Evolutionary conservation across 2,329 filamentous ascomycete species (phyloP).

Genomic region (Colletotrichum limetticola): DNA sequence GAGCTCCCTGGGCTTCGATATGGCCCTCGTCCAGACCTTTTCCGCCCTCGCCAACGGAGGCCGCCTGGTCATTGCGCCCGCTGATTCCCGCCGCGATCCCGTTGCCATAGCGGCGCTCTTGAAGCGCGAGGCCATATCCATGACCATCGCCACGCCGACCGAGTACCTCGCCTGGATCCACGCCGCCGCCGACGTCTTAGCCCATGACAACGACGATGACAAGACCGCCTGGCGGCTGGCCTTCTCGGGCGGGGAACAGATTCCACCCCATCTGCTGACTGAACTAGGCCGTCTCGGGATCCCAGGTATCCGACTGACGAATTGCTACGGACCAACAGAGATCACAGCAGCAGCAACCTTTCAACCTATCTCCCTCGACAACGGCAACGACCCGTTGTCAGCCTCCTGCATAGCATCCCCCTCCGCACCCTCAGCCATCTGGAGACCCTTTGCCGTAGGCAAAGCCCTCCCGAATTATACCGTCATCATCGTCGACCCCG

Average conservation of each 20-base stretch:
- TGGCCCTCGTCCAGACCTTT: constrained; percentile 51
- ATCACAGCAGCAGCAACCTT: constrained; percentile 32
- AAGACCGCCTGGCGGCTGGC: constrained; percentile 33
- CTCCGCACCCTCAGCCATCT: too few relatives aligned
- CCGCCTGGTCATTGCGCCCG: constrained; percentile 47
- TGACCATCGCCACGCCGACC: constrained; percentile 52
- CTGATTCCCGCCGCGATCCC: constrained; percentile 45
- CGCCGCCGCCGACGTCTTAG: constrained; percentile 31
- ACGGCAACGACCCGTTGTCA: constrained; percentile 35
- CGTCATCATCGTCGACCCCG: constrained; percentile 52
- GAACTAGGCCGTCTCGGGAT: constrained; percentile 19
- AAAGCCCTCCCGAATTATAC: constrained; percentile 44
- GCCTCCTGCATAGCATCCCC: too few relatives aligned
- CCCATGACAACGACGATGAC: too few relatives aligned
- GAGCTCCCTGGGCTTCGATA: constrained; percentile 52
- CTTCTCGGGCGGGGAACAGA: constrained; percentile 37
- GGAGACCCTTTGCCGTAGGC: constrained; percentile 26
- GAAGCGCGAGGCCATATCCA: constrained; percentile 44
- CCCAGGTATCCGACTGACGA: constrained; percentile 25
- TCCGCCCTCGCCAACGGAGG: constrained; percentile 49
- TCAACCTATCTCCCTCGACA: constrained; percentile 13
- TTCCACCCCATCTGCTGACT: constrained; percentile 14
- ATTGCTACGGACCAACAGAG: constrained; percentile 47
- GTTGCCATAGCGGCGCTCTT: constrained; percentile 49
- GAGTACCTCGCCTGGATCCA: constrained; percentile 49